These are phyloP conservation scores for Acrocalymma vagum DNA, from an alignment of 2,329 filamentous ascomycete species.

Conservation along the genomic window DNA sequence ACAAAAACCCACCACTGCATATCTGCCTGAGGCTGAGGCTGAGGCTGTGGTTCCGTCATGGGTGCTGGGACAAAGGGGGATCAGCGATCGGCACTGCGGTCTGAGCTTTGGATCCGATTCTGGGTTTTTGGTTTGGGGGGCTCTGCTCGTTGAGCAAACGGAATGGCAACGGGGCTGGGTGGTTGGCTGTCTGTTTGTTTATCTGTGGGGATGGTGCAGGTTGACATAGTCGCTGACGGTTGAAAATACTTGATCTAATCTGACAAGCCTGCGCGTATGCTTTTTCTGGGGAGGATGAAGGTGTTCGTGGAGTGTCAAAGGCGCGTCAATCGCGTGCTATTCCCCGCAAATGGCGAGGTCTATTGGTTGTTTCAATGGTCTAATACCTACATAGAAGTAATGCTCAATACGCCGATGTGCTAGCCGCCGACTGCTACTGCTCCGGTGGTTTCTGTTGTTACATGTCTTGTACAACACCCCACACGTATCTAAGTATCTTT, in stretches of 20 bases:
- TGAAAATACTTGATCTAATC: slow-evolving; percentile 70
- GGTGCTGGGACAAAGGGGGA: too few relatives aligned
- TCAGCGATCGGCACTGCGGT: slow-evolving; percentile 25
- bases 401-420: too few relatives aligned
- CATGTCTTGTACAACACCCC: neutral
- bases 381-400: too few relatives aligned
- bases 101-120: too few relatives aligned
- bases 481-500: slow-evolving; percentile 59
- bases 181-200: slow-evolving; percentile 29
- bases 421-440: slow-evolving; percentile 1
- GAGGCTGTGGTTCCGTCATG: too few relatives aligned
- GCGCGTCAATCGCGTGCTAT: too few relatives aligned
- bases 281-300: neutral
- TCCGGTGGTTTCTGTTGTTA: neutral
- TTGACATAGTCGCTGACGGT: slow-evolving; percentile 59
- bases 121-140: too few relatives aligned
- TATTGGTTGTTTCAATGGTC: too few relatives aligned
- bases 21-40: slow-evolving; percentile 25
- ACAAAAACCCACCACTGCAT: slow-evolving; percentile 29
- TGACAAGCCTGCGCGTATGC: slow-evolving; percentile 51
- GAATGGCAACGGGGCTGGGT: too few relatives aligned
- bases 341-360: too few relatives aligned
- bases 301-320: neutral
- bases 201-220: slow-evolving; percentile 17
- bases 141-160: too few relatives aligned